Conservation (phyloP, 2,329 filamentous ascomycete genomes). For the Tolypocladium pustulatum region DNA sequence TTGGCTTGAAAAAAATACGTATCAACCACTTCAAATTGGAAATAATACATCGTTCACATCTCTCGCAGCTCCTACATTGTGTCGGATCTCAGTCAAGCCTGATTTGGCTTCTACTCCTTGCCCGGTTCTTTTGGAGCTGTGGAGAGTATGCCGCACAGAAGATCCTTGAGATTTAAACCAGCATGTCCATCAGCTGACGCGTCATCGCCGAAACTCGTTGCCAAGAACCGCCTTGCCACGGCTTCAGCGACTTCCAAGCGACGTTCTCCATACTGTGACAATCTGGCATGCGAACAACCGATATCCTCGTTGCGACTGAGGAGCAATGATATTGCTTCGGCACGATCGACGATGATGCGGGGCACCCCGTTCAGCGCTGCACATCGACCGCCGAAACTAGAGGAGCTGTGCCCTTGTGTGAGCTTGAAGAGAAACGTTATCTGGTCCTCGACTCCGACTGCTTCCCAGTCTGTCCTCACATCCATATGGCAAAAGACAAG, state of each 20-base stretch:
- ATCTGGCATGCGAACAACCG: slow-evolving; percentile 55
- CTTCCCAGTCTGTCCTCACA: slow-evolving; percentile 46
- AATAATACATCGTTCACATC: too few species aligned
- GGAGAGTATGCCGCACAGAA: slow-evolving; percentile 7
- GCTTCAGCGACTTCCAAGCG: slow-evolving; percentile 57
- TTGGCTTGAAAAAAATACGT: background rate
- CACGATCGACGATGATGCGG: slow-evolving; percentile 58
- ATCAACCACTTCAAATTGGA: background rate
- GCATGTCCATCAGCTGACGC: background rate
- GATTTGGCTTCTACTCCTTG: background rate
- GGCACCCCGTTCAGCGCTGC: slow-evolving; percentile 82
- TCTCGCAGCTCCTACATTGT: too few species aligned
- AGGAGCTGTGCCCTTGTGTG: slow-evolving; percentile 55
- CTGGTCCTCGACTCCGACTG: slow-evolving; percentile 44
- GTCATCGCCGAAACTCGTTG: slow-evolving; percentile 8
- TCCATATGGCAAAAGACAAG: slow-evolving; percentile 63
- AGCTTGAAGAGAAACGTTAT: slow-evolving; percentile 67
- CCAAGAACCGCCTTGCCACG: slow-evolving; percentile 47
- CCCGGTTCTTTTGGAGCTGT: background rate
- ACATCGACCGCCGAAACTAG: slow-evolving; percentile 79
- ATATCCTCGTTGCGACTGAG: slow-evolving; percentile 67
- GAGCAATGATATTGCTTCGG: slow-evolving; percentile 61
- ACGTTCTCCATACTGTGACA: slow-evolving; percentile 53
- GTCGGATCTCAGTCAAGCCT: background rate
- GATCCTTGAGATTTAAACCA: slow-evolving; percentile 1